These are phyloP conservation scores for Eucalyptus coolabah DNA, from an alignment of 345 rosid species.

Conservation along the genomic window DNA sequence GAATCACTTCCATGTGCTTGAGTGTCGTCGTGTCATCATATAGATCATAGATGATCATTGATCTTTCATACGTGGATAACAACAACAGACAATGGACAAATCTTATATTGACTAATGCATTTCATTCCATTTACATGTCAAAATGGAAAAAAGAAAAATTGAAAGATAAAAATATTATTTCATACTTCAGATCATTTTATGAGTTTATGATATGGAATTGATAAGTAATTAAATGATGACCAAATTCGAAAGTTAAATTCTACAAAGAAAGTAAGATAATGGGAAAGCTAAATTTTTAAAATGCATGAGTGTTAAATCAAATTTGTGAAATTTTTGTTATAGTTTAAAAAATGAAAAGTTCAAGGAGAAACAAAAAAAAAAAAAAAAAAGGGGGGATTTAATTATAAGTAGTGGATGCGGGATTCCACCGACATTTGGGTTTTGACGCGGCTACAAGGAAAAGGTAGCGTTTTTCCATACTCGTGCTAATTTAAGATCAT, in stretches of 20 bases:
- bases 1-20: not conserved
- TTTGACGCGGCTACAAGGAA: not conserved
- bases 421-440: not conserved
- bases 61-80: not conserved
- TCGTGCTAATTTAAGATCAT: not conserved
- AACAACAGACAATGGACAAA: not conserved
- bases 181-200: not conserved
- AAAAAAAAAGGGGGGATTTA: too few species aligned
- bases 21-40: not conserved
- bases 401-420: too few species aligned
- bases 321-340: not conserved
- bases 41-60: not conserved
- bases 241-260: not conserved
- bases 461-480: not conserved
- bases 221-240: not conserved
- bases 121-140: not conserved
- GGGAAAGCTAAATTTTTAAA: not conserved
- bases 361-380: not conserved
- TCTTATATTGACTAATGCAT: not conserved
- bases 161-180: too few species aligned
- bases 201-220: too few species aligned
- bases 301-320: not conserved
- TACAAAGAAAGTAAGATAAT: too few species aligned
- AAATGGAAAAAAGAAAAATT: not conserved
- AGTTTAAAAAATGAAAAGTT: not conserved